Percentiles rank a stretch among this genome's conserved stretches.
phyloP scores from a whole-genome alignment of 306 rosid genomes.

The Acacia acuminata region DNA sequence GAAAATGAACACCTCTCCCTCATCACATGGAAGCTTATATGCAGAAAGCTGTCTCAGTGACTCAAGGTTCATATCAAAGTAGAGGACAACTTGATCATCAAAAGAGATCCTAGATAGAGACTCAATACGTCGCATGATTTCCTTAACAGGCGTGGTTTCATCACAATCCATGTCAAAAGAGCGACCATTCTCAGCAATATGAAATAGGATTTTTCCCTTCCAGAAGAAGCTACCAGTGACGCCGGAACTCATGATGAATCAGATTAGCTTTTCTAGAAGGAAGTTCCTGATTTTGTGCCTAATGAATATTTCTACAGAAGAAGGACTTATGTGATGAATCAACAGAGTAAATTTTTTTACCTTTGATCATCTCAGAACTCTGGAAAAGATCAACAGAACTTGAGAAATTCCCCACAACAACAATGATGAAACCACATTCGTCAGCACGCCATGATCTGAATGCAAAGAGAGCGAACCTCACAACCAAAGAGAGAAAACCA shows the following conservation, averaged over 20 bases:
- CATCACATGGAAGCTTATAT: conserved; percentile 86
- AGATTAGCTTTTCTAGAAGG: conserved; percentile 4
- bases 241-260: conserved; percentile 48
- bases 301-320: conserved; percentile 28
- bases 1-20: conserved; percentile 74
- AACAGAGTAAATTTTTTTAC: conserved; percentile 6
- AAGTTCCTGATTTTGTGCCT: conserved; percentile 18
- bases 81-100: conserved; percentile 82
- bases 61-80: conserved; percentile 73
- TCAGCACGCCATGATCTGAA: conserved; percentile 24
- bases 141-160: conserved; percentile 69
- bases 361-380: conserved; percentile 25
- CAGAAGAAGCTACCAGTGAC: conserved; percentile 44
- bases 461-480: conserved; percentile 27
- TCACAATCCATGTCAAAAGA: conserved; percentile 72
- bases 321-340: conserved; percentile 6
- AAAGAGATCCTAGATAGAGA: conserved; percentile 49
- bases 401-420: conserved; percentile 20
- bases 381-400: neutral
- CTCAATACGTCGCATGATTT: conserved; percentile 66
- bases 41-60: conserved; percentile 63
- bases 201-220: conserved; percentile 68
- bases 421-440: conserved; percentile 17
- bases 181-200: conserved; percentile 90
- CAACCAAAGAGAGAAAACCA: conserved; percentile 2